These are phyloP conservation scores for Citrullus amarus DNA, from an alignment of 306 rosid genomes.

Conservation along the genomic window DNA sequence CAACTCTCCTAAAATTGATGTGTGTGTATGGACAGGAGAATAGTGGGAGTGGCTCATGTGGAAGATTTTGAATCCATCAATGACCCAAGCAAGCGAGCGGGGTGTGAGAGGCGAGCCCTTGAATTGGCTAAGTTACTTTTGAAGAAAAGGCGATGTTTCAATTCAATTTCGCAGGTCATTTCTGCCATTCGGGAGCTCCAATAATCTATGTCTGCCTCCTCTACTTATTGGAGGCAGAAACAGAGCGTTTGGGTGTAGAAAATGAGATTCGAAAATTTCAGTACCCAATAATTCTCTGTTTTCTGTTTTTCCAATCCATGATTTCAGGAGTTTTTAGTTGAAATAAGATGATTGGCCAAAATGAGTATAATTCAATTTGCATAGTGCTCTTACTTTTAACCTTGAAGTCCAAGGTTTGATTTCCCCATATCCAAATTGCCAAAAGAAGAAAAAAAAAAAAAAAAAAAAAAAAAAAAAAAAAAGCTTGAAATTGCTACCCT, in stretches of 20 bases:
- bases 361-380: no score
- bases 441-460: no score
- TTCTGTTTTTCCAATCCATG: not conserved
- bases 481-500: not conserved
- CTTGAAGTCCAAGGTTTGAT: no score
- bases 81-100: constrained; percentile 56
- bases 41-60: constrained; percentile 85
- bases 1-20: no score
- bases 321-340: not conserved
- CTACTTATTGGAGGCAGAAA: no score
- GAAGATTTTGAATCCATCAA: constrained; percentile 73
- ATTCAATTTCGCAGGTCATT: constrained; percentile 39
- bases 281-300: no score
- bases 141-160: constrained; percentile 55
- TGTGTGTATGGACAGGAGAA: constrained; percentile 41
- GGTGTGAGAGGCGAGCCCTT: constrained; percentile 58
- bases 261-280: no score
- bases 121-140: constrained; percentile 55
- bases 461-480: no score
- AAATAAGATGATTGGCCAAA: no score
- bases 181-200: constrained; percentile 25
- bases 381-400: no score
- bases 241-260: not conserved
- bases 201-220: not conserved
- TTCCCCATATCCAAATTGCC: no score